A percentile compares a stretch with the other conserved stretches of the same genome.
phyloP scores from a whole-genome alignment of 169 alveolate species.

The Plasmodium relictum region DNA sequence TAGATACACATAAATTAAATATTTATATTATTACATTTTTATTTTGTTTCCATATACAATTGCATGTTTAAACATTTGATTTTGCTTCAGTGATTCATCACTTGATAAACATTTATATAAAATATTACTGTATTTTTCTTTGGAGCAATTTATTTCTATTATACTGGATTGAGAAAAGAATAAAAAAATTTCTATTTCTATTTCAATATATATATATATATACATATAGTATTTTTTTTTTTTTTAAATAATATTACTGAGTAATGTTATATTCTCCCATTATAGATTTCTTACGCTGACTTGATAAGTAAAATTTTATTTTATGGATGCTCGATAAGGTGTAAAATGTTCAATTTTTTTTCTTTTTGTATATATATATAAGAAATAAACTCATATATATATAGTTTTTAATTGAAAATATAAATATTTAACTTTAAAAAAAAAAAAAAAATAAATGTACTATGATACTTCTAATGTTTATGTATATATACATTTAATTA shows the following conservation, averaged over 20 bases:
- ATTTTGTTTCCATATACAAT: conserved; percentile 36
- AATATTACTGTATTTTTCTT: conserved; percentile 55
- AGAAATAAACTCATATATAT: no score
- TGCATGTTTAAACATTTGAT: conserved; percentile 46
- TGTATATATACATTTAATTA: no score
- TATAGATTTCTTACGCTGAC: no score
- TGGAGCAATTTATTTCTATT: conserved; percentile 60
- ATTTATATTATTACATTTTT: conserved; percentile 39
- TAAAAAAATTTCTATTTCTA: conserved; percentile 6
- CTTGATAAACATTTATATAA: conserved; percentile 58
- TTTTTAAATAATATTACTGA: conserved; percentile 25
- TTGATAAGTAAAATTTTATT: no score
- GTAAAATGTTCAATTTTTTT: no score
- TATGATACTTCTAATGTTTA: no score
- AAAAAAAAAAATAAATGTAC: no score
- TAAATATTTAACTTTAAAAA: no score
- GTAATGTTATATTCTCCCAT: conserved; percentile 3
- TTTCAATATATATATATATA: neutral
- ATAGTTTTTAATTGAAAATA: no score
- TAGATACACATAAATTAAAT: neutral
- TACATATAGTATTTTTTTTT: neutral
- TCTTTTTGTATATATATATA: no score
- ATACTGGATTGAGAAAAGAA: conserved; percentile 19
- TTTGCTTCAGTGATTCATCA: conserved; percentile 68
- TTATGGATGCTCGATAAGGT: no score